phyloP scores from a whole-genome alignment of 2,329 filamentous ascomycete genomes.

The Colletotrichum kahawae region DNA sequence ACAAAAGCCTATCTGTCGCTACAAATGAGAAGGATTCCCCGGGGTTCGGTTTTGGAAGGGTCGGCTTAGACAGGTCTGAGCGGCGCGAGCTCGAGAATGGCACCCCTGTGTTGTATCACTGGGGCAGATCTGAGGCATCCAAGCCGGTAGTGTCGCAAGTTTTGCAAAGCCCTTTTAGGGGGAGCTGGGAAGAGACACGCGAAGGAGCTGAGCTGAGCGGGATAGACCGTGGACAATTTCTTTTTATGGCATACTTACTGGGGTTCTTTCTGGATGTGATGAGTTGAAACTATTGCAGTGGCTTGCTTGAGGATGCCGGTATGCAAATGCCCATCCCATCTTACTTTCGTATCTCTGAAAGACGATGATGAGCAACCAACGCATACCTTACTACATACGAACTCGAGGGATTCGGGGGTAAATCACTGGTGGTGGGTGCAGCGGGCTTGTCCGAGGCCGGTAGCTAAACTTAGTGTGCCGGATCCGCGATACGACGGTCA shows the following conservation, averaged over 20 bases:
- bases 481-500: not conserved
- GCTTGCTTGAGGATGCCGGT: not conserved
- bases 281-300: not conserved
- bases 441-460: not conserved
- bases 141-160: constrained; percentile 20
- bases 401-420: not conserved
- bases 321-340: not conserved
- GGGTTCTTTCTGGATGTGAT: not conserved
- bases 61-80: not conserved
- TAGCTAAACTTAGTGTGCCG: not conserved
- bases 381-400: not conserved
- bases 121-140: constrained; percentile 19
- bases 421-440: not conserved
- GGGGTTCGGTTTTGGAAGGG: not conserved
- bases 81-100: not conserved
- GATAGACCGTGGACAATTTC: not conserved
- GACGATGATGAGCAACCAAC: not conserved
- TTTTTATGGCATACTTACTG: not conserved
- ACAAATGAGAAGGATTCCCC: constrained; percentile 2
- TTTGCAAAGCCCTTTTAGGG: not conserved
- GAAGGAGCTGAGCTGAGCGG: not conserved
- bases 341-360: not conserved
- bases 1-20: not conserved
- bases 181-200: not conserved
- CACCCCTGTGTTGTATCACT: constrained; percentile 14